A percentile compares a stretch with the other conserved stretches of the same genome.
phyloP scores from a whole-genome alignment of 495 filamentous ascomycete species.

The Oidiodendron maius region DNA sequence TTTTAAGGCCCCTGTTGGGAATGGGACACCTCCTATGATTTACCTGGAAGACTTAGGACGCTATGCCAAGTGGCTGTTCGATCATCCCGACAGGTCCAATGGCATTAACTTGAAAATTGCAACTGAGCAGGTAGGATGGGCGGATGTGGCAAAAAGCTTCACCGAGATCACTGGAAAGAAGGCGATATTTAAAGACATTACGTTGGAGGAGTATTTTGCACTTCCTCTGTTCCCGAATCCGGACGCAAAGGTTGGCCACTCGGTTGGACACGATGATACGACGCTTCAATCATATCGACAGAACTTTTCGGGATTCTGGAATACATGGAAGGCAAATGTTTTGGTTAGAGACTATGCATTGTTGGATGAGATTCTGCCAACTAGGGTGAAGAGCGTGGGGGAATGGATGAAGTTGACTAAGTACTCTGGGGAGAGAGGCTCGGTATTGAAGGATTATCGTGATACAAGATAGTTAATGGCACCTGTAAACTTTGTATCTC shows the following conservation, averaged over 20 bases:
- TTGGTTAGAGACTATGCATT: constrained; percentile 29
- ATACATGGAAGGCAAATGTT: constrained; percentile 29
- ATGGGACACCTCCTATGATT: constrained; percentile 22
- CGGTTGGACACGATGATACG: constrained; percentile 24
- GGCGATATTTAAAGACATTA: constrained; percentile 25
- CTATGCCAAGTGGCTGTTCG: constrained; percentile 24
- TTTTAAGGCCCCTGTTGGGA: constrained; percentile 23
- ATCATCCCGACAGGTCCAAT: constrained; percentile 16
- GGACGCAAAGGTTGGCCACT: constrained; percentile 24
- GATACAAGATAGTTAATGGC: neutral
- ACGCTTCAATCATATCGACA: constrained; percentile 26
- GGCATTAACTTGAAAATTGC: constrained; percentile 30
- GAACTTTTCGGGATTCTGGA: constrained; percentile 40
- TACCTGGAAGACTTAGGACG: constrained; percentile 24
- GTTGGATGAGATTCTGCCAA: constrained; percentile 32
- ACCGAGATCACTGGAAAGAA: constrained; percentile 32
- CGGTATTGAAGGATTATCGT: constrained; percentile 11
- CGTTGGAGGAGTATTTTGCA: constrained; percentile 28
- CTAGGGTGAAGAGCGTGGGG: constrained; percentile 26
- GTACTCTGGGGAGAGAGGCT: constrained; percentile 9
- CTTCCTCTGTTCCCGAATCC: constrained; percentile 8
- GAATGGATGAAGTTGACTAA: constrained; percentile 26
- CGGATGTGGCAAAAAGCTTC: constrained; percentile 32
- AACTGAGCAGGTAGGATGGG: constrained; percentile 29
- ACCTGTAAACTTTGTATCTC: too few species aligned